phyloP scores from a whole-genome alignment of 768 basidiomycete genomes.

The Russula dissimulans region DNA sequence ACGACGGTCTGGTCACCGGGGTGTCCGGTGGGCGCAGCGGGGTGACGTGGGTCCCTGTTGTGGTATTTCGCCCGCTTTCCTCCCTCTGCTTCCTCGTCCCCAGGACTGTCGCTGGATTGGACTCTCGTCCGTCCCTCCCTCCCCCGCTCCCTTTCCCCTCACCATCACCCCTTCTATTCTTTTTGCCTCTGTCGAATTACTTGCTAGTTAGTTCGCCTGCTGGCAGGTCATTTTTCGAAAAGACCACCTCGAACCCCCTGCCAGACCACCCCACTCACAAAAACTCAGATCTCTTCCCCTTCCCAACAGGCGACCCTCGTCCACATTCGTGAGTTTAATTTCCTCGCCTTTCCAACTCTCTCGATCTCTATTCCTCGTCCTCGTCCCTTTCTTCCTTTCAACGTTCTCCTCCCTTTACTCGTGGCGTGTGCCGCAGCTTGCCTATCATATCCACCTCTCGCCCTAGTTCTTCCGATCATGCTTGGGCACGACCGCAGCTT shows the following conservation, averaged over 20 bases:
- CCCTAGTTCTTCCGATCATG: neutral
- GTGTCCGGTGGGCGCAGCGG: too few relatives aligned
- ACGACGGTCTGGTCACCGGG: too few relatives aligned
- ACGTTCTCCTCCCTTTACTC: neutral
- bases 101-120: slow-evolving; percentile 21
- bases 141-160: neutral
- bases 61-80: neutral
- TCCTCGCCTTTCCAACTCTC: neutral
- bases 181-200: slow-evolving; percentile 18
- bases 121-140: slow-evolving; percentile 18
- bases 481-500: neutral
- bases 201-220: slow-evolving; percentile 22
- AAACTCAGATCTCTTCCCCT: slow-evolving; percentile 15
- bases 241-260: slow-evolving; percentile 16
- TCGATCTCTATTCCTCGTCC: neutral
- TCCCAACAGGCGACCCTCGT: slow-evolving; percentile 15
- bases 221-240: slow-evolving; percentile 23
- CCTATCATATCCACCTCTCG: neutral
- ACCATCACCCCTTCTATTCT: neutral
- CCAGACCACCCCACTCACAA: slow-evolving; percentile 12
- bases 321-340: slow-evolving; percentile 17
- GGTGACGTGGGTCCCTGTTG: neutral
- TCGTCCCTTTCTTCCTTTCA: neutral
- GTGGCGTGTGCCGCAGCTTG: neutral
- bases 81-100: slow-evolving; percentile 7